Conservation (phyloP, 805 yeast species). For the Sungouiozyma intestinalis region DNA sequence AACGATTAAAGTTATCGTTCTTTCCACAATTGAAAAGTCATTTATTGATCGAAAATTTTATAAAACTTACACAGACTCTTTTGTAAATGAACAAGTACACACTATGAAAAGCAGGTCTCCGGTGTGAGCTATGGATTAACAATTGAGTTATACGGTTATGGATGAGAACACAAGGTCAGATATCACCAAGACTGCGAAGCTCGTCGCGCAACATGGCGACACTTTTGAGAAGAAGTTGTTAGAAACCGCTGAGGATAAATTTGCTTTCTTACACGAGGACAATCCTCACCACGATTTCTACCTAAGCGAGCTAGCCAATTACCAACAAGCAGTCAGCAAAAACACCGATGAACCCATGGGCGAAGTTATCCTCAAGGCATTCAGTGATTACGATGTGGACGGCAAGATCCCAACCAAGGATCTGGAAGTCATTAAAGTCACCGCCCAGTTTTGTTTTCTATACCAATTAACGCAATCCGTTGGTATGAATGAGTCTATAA, state of each 20-base stretch:
- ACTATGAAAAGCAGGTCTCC: no score
- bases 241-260: conserved; percentile 36
- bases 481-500: conserved; percentile 29
- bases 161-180: conserved; percentile 35
- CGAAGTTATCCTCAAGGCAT: no score
- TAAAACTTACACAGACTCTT: no score
- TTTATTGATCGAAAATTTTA: no score
- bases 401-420: conserved; percentile 46
- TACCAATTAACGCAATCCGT: conserved; percentile 7
- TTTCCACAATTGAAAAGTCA: no score
- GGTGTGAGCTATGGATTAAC: no score
- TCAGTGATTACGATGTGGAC: conserved; percentile 22
- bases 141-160: no score
- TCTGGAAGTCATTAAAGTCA: conserved; percentile 54
- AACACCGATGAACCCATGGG: conserved; percentile 23
- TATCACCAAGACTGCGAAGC: conserved; percentile 63
- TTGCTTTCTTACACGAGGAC: conserved; percentile 48
- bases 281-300: conserved; percentile 55
- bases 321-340: conserved; percentile 14
- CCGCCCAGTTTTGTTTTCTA: conserved; percentile 57
- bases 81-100: no score
- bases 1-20: no score
- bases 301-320: conserved; percentile 1
- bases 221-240: conserved; percentile 54
- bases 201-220: conserved; percentile 57